These are phyloP conservation scores for Lyophyllum semitale DNA, from an alignment of 768 basidiomycete species.

Conservation along the genomic window DNA sequence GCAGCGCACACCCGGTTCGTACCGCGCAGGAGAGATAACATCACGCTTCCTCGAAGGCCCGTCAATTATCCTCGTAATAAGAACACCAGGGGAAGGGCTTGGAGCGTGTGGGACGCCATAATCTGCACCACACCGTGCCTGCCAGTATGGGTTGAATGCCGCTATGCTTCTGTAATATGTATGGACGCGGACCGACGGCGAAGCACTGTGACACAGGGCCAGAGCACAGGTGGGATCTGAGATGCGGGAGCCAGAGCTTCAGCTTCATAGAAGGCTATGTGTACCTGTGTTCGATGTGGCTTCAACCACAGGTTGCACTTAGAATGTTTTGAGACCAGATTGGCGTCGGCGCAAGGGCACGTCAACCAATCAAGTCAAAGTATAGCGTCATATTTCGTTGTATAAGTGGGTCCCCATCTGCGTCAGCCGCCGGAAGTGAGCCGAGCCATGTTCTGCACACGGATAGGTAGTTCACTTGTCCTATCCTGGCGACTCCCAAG, in stretches of 20 bases:
- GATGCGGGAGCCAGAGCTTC: not conserved
- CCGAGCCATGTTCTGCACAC: not conserved
- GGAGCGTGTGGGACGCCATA: not conserved
- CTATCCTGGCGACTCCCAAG: not conserved
- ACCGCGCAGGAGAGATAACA: not conserved
- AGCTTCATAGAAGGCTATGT: not conserved
- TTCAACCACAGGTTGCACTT: not conserved
- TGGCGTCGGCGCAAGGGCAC: not conserved
- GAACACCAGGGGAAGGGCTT: not conserved
- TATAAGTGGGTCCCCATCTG: not conserved
- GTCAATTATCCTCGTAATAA: constrained; percentile 2
- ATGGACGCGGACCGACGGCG: constrained; percentile 5
- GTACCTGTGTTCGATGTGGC: not conserved
- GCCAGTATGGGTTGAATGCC: not conserved
- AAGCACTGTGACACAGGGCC: not conserved
- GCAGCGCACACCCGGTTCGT: not conserved
- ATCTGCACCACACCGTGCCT: not conserved
- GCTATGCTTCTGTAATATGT: not conserved
- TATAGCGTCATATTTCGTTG: not conserved
- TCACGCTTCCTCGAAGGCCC: not conserved
- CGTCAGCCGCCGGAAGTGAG: not conserved
- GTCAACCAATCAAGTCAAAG: not conserved
- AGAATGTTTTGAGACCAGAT: not conserved
- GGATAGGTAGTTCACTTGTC: not conserved
- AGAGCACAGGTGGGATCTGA: no score